These are phyloP conservation scores for Botryotinia convoluta DNA, from an alignment of 2,329 filamentous ascomycete species.

Conservation along the genomic window DNA sequence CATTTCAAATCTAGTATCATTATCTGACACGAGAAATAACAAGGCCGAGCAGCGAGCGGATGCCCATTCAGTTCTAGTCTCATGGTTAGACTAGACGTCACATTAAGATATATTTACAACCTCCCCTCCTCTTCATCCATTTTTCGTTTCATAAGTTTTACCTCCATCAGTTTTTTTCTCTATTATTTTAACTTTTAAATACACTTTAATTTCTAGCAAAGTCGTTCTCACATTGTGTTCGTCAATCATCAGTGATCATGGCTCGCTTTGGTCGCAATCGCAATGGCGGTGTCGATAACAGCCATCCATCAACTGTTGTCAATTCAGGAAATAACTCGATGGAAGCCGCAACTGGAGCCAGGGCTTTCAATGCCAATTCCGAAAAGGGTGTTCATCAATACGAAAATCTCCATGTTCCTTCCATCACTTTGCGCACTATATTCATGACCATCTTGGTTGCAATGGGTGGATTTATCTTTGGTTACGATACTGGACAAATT, in stretches of 20 bases:
- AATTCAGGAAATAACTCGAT: not conserved
- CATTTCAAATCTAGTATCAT: not conserved
- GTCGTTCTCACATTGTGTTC: not conserved
- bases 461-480: constrained; percentile 41
- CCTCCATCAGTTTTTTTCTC: not conserved
- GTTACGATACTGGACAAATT: constrained; percentile 42
- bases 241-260: not conserved
- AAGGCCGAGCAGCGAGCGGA: not conserved
- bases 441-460: constrained; percentile 26
- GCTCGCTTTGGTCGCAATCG: constrained; percentile 1
- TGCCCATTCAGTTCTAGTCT: constrained; percentile 1
- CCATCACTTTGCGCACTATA: constrained; percentile 23
- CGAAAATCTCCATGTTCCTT: constrained; percentile 9
- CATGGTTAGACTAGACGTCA: not conserved
- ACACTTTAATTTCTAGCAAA: not conserved
- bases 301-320: not conserved
- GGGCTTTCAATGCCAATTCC: not conserved
- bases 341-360: not conserved
- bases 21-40: not conserved
- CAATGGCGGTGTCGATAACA: constrained; percentile 4
- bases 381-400: not conserved
- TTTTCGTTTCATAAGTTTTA: not conserved
- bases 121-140: not conserved
- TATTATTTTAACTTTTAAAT: not conserved
- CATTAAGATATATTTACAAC: not conserved